Base-by-base conservation (phyloP, 805 yeast species). In the Nakazawaea ishiwadae region DNA sequence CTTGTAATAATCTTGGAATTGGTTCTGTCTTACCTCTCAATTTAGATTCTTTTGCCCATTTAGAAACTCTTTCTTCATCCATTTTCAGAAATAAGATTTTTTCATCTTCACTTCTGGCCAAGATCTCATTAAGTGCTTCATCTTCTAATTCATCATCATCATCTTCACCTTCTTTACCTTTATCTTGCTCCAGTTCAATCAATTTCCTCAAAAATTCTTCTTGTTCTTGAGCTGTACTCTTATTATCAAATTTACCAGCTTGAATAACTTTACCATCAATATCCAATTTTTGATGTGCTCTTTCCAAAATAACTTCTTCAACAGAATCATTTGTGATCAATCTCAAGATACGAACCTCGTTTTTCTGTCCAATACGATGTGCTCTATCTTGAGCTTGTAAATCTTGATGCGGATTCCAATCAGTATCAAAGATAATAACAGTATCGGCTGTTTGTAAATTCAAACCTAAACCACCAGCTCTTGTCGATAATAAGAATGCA, bases 371-470 rank as follows among this genome's bases (percentile, higher is more conserved):
- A 59, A 85, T 85, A 71, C 95, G 77, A 60, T 85, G 95, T 1
- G 95, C 95, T 68, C 95, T 73, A 62, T 85, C 95, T 62, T 85
- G 95, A 1, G 93, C 95, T 60, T 85, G 95, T 55, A 85, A 75
- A 77, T 85, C 95, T 62, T 85, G 95, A 65, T 85, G 95, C 7
- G 95, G 95, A 56, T 85, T 85, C 95, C 95, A 85, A 65, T 85
- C 95, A 12, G 91, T 83, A 59, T 85, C 95, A 58, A 84, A 85
- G 48, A 85, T 85, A 48, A 85, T 79, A 44, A 85, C 95, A 0
- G 95, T 85, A 58, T 85, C 95, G 3, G 95, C 95, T 19, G 90
- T 84, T 65, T 85, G 95, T 59, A 85, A 75, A 60, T 85, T 85
- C 54, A 85, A 71, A 56, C 95, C 95, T 53, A 85, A 74, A 49